Evolutionary conservation across 2,329 filamentous ascomycete species (phyloP), one percentile per base, ranked within the genome.

Genomic region (Aureobasidium sp.): DNA sequence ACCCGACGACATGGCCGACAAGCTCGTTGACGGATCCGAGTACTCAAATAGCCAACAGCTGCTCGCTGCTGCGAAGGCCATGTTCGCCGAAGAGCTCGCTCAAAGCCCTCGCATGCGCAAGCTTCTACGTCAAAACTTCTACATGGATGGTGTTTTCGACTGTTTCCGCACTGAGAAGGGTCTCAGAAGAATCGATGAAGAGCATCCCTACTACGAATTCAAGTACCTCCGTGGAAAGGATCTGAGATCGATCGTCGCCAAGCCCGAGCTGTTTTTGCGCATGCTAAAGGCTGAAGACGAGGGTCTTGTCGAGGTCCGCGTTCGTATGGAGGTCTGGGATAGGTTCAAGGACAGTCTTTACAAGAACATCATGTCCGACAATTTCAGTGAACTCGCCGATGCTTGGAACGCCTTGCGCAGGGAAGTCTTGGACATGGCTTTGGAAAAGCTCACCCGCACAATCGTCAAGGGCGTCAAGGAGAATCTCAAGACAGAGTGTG

Each of bases 231-330:
- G 91, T 66, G 91, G 94, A 69, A 92, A 97, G 74, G 89, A 90
- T 8, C 88, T 97, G 64, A 79, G 80, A 45, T 89, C 94, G 67
- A 84, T 97, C 63, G 88, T 91, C 2, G 85, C 86, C 58, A 87
- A 89, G 59, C 94, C 94, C 1, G 92, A 97, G 66, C 80, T 96
- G 29, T 99, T 94, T 73, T 78, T 99, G 62, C 93, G 95, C 76
- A 99, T 99, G 94, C 86, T 97, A 74, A 95, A 91, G 73, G 94
- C 94, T 1, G 94, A 99, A 74, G 89, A 94, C 69, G 94, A 99
- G 73, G 92, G 93, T 2, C 79, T 99, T 1, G 83, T 99, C 15
- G 90, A 96, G 63, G 90, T 99, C 61, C 87, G 85, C 67, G 84
- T 97, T 20, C 84, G 83, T 15, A 83, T 97, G 73, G 85, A 90